Percentiles rank a stretch among this genome's conserved stretches.
phyloP scores from a whole-genome alignment of 2,329 filamentous ascomycete species.

The Ascocoryne sarcoides region DNA sequence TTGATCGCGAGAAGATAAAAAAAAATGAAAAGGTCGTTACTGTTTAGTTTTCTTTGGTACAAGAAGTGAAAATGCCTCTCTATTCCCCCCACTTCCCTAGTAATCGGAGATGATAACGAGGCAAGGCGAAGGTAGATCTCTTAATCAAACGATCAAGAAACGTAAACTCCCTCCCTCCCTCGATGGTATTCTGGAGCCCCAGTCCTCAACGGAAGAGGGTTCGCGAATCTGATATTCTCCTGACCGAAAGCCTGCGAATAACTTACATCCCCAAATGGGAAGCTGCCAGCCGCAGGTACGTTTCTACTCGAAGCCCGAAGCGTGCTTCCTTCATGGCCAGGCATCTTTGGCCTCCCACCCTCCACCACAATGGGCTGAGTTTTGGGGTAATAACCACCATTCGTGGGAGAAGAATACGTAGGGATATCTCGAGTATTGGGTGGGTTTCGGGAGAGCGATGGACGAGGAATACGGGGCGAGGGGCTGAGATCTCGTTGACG shows the following conservation, averaged over 20 bases:
- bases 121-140: not conserved
- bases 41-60: not conserved
- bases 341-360: not conserved
- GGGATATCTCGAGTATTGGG: conserved; percentile 1
- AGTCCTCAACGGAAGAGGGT: not conserved
- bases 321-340: not conserved
- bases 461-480: conserved; percentile 17
- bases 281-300: too few relatives aligned
- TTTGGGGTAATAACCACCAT: not conserved
- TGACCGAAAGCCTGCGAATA: not conserved
- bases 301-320: not conserved
- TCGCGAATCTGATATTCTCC: not conserved
- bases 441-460: conserved; percentile 7
- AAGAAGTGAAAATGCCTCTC: not conserved
- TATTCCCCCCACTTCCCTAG: not conserved
- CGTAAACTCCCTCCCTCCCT: not conserved
- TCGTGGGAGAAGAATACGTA: not conserved
- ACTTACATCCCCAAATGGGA: not conserved
- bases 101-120: not conserved
- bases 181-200: not conserved
- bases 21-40: not conserved
- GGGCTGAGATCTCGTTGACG: conserved; percentile 17
- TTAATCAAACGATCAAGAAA: not conserved
- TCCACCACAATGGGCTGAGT: not conserved
- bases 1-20: too few relatives aligned